Percentiles rank a stretch among this genome's conserved stretches.
phyloP scores from a whole-genome alignment of 495 filamentous ascomycete genomes.

The Talaromyces borbonicus region DNA sequence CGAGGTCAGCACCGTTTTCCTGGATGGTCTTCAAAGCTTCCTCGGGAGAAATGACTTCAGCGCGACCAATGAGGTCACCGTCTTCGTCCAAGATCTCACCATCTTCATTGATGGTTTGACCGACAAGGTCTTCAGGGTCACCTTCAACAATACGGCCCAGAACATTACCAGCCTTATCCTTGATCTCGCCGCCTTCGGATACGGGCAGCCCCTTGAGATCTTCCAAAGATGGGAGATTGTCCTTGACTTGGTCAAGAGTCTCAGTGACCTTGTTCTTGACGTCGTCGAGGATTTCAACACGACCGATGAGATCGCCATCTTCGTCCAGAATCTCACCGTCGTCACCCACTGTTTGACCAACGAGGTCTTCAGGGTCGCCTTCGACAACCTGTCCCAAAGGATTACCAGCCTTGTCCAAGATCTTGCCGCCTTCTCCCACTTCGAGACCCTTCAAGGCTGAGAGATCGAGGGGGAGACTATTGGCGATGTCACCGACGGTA shows the following conservation, averaged over 20 bases:
- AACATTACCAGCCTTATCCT: conserved; percentile 43
- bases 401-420: conserved; percentile 30
- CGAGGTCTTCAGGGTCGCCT: conserved; percentile 32
- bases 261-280: conserved; percentile 15
- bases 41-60: conserved; percentile 39
- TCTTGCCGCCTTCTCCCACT: conserved; percentile 39
- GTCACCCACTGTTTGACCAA: conserved; percentile 42
- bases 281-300: conserved; percentile 31
- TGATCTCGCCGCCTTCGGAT: conserved; percentile 45
- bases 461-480: conserved; percentile 40
- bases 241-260: conserved; percentile 20
- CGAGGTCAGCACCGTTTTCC: conserved; percentile 4
- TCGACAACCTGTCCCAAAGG: conserved; percentile 31
- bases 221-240: conserved; percentile 31
- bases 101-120: conserved; percentile 48
- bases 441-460: conserved; percentile 58
- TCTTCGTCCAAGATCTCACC: conserved; percentile 57
- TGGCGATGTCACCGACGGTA: conserved; percentile 19
- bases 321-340: conserved; percentile 44
- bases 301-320: conserved; percentile 39
- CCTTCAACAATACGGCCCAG: conserved; percentile 52
- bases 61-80: conserved; percentile 50
- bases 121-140: conserved; percentile 50
- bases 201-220: conserved; percentile 49
- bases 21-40: conserved; percentile 21